phyloP scores from a whole-genome alignment of 768 basidiomycete species.

The Termitomyces eurrhizus region DNA sequence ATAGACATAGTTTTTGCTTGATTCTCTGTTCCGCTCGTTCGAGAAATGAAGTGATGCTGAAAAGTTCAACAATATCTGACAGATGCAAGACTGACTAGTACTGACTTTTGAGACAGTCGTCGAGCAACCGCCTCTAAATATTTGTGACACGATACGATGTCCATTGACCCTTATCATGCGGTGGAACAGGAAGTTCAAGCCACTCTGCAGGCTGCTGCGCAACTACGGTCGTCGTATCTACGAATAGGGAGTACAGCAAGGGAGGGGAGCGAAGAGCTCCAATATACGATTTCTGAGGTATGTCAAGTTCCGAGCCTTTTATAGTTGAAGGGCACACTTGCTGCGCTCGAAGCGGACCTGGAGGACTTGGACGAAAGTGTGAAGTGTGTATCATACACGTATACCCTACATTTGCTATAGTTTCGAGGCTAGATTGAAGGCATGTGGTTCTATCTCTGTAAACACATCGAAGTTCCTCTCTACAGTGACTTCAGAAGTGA shows the following conservation, averaged over 20 bases:
- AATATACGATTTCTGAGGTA: constrained; percentile 78
- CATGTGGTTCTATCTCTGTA: constrained; percentile 41
- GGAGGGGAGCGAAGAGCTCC: constrained; percentile 75
- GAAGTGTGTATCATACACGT: constrained; percentile 42
- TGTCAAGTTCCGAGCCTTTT: constrained; percentile 14
- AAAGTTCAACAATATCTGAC: neutral
- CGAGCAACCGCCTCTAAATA: neutral
- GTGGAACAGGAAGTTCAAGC: constrained; percentile 81
- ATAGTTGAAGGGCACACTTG: constrained; percentile 74
- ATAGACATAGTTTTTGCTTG: neutral
- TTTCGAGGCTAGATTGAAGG: constrained; percentile 24
- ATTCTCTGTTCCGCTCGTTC: neutral
- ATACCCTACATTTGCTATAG: constrained; percentile 17
- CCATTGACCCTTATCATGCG: constrained; percentile 82
- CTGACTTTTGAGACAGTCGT: neutral
- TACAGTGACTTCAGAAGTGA: constrained; percentile 45
- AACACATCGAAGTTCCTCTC: constrained; percentile 68
- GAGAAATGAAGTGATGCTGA: neutral
- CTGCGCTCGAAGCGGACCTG: constrained; percentile 78
- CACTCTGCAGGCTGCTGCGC: constrained; percentile 66
- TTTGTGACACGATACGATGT: constrained; percentile 36
- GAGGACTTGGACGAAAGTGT: constrained; percentile 96
- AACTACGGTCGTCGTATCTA: constrained; percentile 69
- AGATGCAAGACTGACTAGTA: too few species aligned
- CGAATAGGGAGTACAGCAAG: constrained; percentile 75